These are phyloP conservation scores for Cladosporium sp. DNA, from an alignment of 2,329 filamentous ascomycete species.

Conservation along the genomic window DNA sequence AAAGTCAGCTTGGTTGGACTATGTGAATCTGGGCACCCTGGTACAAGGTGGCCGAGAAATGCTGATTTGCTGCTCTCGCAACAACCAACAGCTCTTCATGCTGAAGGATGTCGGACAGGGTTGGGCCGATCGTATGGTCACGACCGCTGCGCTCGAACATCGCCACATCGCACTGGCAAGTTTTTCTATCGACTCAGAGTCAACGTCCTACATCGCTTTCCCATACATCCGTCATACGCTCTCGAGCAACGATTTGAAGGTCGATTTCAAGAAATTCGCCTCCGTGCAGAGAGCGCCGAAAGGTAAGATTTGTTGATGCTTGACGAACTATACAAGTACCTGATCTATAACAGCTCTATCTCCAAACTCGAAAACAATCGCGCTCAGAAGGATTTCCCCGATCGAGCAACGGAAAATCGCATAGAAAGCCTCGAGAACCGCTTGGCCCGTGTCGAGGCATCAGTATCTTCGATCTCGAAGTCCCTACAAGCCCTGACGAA, in stretches of 20 bases:
- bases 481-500: neutral
- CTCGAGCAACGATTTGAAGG: neutral
- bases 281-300: neutral
- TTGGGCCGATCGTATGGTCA: neutral
- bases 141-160: neutral
- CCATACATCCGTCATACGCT: neutral
- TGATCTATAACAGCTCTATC: neutral
- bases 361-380: neutral
- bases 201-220: neutral
- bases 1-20: neutral
- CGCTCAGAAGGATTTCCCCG: neutral
- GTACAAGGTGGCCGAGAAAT: slow-evolving; percentile 1
- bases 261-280: neutral
- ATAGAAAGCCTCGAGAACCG: neutral
- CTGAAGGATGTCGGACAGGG: neutral
- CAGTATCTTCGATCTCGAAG: neutral
- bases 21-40: neutral
- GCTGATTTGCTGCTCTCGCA: neutral
- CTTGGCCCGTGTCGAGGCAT: neutral
- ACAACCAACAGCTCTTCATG: neutral
- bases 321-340: neutral
- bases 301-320: neutral
- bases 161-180: neutral
- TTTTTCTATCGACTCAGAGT: neutral
- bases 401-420: neutral